These are phyloP conservation scores for Mucor circinelloides DNA, from an alignment of 371 early-diverging fungal species.

Conservation along the genomic window DNA sequence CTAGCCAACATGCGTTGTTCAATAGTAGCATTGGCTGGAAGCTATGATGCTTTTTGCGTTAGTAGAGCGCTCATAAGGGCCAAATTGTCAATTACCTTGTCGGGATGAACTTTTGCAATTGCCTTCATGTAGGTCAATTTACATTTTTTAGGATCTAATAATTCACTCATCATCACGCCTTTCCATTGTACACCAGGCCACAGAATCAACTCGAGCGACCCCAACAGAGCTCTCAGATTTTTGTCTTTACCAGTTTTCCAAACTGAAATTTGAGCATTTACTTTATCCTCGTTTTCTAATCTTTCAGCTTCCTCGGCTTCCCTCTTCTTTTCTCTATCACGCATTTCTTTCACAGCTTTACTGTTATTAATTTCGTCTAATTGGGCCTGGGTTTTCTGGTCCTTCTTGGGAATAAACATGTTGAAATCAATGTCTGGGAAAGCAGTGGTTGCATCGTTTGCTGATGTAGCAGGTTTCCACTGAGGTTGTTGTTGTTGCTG, in stretches of 20 bases:
- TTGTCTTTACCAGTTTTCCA: conserved; percentile 91
- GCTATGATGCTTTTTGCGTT: conserved; percentile 27
- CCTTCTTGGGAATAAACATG: conserved; percentile 17
- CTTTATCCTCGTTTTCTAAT: conserved; percentile 74
- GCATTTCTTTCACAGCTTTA: conserved; percentile 68
- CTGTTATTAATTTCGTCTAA: conserved; percentile 42
- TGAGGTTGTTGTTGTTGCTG: background rate
- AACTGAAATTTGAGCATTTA: conserved; percentile 65
- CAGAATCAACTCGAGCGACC: conserved; percentile 79
- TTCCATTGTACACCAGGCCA: conserved; percentile 81
- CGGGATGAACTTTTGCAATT: conserved; percentile 93
- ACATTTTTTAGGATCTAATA: conserved; percentile 84
- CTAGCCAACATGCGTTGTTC: conserved; percentile 90
- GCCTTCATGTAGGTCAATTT: conserved; percentile 93
- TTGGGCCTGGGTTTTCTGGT: conserved; percentile 2
- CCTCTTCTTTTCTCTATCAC: conserved; percentile 68
- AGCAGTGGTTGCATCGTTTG: background rate
- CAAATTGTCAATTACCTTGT: conserved; percentile 68
- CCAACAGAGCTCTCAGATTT: conserved; percentile 87
- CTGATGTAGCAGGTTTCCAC: conserved; percentile 13
- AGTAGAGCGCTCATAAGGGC: no score
- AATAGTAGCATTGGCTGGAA: conserved; percentile 60
- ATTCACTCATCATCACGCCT: conserved; percentile 76
- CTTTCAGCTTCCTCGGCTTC: conserved; percentile 82
- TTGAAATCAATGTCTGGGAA: conserved; percentile 29